A percentile compares a stretch with the other conserved stretches of the same genome.
phyloP scores from a whole-genome alignment of 257 asterid genomes.

The Salvia splendens region DNA sequence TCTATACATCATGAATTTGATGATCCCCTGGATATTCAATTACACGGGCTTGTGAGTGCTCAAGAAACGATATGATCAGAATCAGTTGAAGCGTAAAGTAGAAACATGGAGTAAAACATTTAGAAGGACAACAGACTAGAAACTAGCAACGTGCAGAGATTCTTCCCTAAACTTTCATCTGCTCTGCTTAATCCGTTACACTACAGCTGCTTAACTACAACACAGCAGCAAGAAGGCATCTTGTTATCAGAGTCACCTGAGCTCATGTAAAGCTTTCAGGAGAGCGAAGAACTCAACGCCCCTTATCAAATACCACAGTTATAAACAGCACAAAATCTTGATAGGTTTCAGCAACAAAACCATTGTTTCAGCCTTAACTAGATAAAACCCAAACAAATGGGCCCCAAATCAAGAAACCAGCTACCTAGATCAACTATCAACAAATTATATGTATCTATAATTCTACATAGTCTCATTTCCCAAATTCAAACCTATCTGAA shows the following conservation, averaged over 20 bases:
- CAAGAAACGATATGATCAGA: background rate
- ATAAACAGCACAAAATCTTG: conserved; percentile 1
- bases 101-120: background rate
- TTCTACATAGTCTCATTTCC: no score
- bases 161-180: conserved; percentile 16
- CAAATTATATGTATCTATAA: background rate
- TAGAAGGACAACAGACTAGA: background rate
- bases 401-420: conserved; percentile 9
- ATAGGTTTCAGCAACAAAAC: conserved; percentile 1
- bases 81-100: background rate
- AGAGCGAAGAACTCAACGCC: conserved; percentile 7
- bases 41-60: background rate
- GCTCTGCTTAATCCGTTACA: background rate
- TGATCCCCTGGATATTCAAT: background rate
- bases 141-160: background rate
- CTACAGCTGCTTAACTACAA: background rate
- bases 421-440: conserved; percentile 12
- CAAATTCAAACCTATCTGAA: background rate
- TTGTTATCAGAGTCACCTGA: background rate
- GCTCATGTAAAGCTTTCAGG: conserved; percentile 14
- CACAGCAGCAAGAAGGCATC: conserved; percentile 4
- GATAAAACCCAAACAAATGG: conserved; percentile 9
- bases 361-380: conserved; percentile 8
- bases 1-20: background rate
- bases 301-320: conserved; percentile 16